Percentiles rank a stretch among this genome's conserved stretches.
phyloP scores from a whole-genome alignment of 805 yeast species.

The Starmerella bombicola region DNA sequence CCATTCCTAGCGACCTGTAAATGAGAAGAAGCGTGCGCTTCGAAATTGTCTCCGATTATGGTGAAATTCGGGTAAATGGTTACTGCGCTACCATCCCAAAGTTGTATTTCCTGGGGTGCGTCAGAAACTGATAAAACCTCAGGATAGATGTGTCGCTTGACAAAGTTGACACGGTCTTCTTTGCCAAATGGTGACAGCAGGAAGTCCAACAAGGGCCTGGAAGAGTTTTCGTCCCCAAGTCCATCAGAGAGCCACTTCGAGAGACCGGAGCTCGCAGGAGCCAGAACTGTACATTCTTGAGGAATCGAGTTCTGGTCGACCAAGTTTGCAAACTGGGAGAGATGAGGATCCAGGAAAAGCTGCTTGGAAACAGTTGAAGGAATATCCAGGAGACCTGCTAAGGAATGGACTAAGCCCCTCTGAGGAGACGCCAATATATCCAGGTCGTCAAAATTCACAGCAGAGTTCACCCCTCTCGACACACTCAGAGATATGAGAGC shows the following conservation, averaged over 20 bases:
- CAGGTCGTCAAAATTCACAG: constrained; percentile 17
- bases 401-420: constrained; percentile 23
- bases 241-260: constrained; percentile 5
- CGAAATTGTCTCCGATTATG: constrained; percentile 2
- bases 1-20: constrained; percentile 36
- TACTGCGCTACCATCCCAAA: constrained; percentile 17
- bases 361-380: constrained; percentile 17
- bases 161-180: constrained; percentile 13
- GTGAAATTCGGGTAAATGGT: constrained; percentile 6
- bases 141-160: constrained; percentile 12
- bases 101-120: constrained; percentile 8
- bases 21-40: neutral
- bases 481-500: constrained; percentile 15
- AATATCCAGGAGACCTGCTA: constrained; percentile 14
- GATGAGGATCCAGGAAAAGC: constrained; percentile 10
- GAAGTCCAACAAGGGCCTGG: constrained; percentile 15
- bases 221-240: constrained; percentile 2
- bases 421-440: constrained; percentile 21
- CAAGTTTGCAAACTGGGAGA: constrained; percentile 14
- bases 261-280: constrained; percentile 17
- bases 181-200: constrained; percentile 17
- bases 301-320: constrained; percentile 5
- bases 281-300: constrained; percentile 10
- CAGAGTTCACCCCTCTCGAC: constrained; percentile 17
- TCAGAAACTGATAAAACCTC: constrained; percentile 7